phyloP scores from a whole-genome alignment of 768 basidiomycete genomes.

The Favolaschia claudopus region DNA sequence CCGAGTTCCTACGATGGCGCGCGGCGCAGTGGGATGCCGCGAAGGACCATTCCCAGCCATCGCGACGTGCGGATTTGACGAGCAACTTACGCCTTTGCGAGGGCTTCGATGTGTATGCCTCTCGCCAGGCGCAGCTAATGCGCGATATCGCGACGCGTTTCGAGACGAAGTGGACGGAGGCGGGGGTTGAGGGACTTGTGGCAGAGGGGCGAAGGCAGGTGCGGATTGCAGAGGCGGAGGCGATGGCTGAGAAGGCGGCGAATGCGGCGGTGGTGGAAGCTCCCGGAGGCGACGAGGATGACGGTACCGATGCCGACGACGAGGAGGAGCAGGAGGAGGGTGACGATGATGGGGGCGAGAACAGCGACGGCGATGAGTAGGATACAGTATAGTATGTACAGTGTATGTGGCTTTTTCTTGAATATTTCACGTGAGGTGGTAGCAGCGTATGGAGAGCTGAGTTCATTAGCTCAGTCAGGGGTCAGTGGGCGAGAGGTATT shows the following conservation, averaged over 20 bases:
- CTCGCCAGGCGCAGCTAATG: not conserved
- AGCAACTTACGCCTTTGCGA: not conserved
- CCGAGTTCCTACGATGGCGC: slow-evolving; percentile 4
- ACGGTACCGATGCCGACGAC: not conserved
- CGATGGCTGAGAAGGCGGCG: not conserved
- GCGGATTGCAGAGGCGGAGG: not conserved
- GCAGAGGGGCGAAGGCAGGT: not conserved
- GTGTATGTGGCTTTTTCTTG: too few relatives aligned
- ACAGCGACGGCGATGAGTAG: not conserved
- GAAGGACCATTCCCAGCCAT: not conserved
- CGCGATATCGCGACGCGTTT: not conserved
- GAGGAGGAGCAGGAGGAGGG: not conserved
- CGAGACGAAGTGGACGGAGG: slow-evolving; percentile 4
- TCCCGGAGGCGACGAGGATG: too few relatives aligned
- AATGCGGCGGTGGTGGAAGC: not conserved
- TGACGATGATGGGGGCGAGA: not conserved
- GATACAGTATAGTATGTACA: not conserved
- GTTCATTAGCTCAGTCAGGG: too few relatives aligned
- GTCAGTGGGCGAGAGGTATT: too few relatives aligned
- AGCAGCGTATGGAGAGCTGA: too few relatives aligned
- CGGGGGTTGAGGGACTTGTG: not conserved
- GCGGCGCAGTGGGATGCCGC: slow-evolving; percentile 6
- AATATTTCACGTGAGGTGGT: too few relatives aligned
- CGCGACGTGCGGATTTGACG: not conserved
- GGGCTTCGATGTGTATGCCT: slow-evolving; percentile 1